Percentiles rank a stretch among this genome's conserved stretches.
Evolutionary conservation across 1,284 basidiomycete species (phyloP).

Genomic region (Melampsora americana): DNA sequence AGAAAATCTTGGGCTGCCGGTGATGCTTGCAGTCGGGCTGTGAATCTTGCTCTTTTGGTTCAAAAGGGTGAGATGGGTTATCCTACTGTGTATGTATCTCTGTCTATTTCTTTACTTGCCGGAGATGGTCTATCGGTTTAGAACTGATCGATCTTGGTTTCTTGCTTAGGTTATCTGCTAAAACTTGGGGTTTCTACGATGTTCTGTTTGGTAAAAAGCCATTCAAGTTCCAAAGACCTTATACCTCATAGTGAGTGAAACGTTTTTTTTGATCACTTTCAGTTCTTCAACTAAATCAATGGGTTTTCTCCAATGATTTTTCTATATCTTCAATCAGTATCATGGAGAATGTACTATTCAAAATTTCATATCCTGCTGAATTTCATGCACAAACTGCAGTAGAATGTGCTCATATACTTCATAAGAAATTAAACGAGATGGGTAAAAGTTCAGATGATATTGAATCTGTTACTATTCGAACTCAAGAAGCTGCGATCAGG

Average conservation of each 20-base stretch:
- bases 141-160: background rate
- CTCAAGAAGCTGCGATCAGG: constrained; percentile 78
- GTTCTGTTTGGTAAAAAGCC: constrained; percentile 89
- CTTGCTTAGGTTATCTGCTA: constrained; percentile 68
- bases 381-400: constrained; percentile 89
- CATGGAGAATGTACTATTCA: constrained; percentile 97
- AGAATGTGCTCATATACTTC: constrained; percentile 75
- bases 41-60: constrained; percentile 83
- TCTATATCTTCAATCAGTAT: constrained; percentile 57
- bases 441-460: constrained; percentile 87
- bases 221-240: constrained; percentile 86
- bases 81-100: constrained; percentile 69
- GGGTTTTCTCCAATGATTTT: constrained; percentile 14
- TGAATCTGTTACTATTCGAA: constrained; percentile 81
- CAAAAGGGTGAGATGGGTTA: constrained; percentile 87
- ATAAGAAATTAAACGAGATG: constrained; percentile 68
- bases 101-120: too few species aligned
- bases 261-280: background rate
- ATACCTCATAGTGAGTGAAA: constrained; percentile 63
- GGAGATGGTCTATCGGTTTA: background rate
- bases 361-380: constrained; percentile 83
- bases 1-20: constrained; percentile 94
- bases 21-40: constrained; percentile 87
- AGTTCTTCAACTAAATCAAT: constrained; percentile 20
- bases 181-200: constrained; percentile 96